Evolutionary conservation across 208 protist genomes (phyloP), one percentile per base, ranked within the genome.

Genomic region (Leptomonas pyrrhocoris): DNA sequence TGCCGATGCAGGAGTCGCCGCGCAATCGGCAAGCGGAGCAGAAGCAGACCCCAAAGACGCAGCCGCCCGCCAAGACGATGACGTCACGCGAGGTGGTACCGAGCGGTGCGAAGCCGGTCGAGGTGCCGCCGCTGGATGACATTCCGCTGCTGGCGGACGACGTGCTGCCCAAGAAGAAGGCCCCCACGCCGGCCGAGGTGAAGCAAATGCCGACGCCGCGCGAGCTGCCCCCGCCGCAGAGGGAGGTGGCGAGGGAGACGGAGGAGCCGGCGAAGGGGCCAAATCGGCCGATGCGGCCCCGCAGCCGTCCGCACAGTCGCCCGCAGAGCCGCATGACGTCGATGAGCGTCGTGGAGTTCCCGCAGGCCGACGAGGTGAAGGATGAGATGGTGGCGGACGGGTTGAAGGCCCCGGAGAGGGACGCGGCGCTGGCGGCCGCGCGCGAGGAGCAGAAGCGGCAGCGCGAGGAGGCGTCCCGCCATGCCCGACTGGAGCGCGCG

Each of bases 341-440:
- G 57, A 86, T 92, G 55, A 79, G 77, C 45, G 69, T 84, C 36
- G 67, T 90, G 12, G 83, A 86, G 46, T 81, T 94, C 58, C 89
- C 89, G 5, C 64, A 76, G 57, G 89, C 77, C 25, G 74, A 90
- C 25, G 86, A 94, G 67, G 40, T 94, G 34, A 74, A 79, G 38
- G 83, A 85, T 25, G 80, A 85, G 38, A 59, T 83, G 60, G 79
- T 76, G n/a, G 31, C 60, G 19, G 76, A 59, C 38, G 69, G 49
- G 8, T 62, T 80, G 11, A 55, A 51, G 19, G 45, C 74, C 59
- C 51, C 78, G 2, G 64, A 68, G 61, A 74, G 72, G 61, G 68
- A 74, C 23, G 64, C 66, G 13, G 40, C 19, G 16, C 48, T 67
- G 40, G 56, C 55, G 38, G 73, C 31, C 15, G 38, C 38, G 19